A percentile compares a stretch with the other conserved stretches of the same genome.
phyloP scores from a whole-genome alignment of 176 grass and related monocot species.

The Saccharum officinarum region DNA sequence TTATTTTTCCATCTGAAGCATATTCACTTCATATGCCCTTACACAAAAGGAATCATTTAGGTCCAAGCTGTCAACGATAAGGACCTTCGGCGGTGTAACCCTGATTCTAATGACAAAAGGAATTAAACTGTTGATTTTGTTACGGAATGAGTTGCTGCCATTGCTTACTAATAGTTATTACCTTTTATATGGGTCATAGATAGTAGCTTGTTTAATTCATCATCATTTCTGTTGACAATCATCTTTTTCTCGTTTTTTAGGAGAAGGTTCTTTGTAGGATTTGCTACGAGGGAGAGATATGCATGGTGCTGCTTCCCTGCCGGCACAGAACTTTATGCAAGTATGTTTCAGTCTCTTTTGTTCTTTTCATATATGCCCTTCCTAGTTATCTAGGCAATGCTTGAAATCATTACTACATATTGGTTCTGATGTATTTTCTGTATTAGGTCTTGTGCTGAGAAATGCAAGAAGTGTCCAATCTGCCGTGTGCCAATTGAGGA shows the following conservation, averaged over 20 bases:
- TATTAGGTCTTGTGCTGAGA: conserved; percentile 75
- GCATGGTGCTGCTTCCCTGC: conserved; percentile 87
- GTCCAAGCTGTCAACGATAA: not conserved
- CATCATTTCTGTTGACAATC: not conserved
- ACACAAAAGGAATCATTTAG: not conserved
- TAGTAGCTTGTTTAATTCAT: not conserved
- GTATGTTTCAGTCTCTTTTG: conserved; percentile 47
- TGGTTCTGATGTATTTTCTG: conserved; percentile 21
- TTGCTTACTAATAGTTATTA: not conserved
- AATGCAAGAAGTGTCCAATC: conserved; percentile 99
- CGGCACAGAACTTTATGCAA: conserved; percentile 93
- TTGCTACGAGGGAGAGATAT: conserved; percentile 91
- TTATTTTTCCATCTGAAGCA: conserved; percentile 11
- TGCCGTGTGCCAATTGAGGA: conserved; percentile 92
- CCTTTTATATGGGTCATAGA: not conserved
- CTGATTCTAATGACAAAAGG: not conserved
- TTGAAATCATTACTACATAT: not conserved
- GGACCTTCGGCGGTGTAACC: not conserved
- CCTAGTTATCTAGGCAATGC: not conserved
- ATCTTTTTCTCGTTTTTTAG: conserved; percentile 38
- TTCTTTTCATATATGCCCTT: not conserved
- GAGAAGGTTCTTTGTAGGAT: conserved; percentile 97
- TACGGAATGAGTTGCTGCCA: not conserved
- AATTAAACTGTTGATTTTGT: not conserved
- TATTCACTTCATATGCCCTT: not conserved